Percentiles rank a stretch among this genome's conserved stretches.
Conservation (phyloP, 805 yeast species). For the Komagataella pastoris region DNA sequence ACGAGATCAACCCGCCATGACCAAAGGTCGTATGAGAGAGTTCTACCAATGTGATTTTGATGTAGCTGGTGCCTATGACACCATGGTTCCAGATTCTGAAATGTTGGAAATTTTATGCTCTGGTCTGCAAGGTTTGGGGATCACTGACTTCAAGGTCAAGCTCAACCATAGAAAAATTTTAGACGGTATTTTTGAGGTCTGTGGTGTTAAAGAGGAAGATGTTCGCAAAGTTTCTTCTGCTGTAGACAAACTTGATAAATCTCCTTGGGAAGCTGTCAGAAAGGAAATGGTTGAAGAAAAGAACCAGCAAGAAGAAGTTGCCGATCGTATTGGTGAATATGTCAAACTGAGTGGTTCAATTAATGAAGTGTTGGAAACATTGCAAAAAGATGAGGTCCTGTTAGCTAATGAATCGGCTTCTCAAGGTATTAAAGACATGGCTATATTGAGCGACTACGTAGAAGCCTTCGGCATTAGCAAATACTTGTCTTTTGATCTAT, state of each 20-base stretch:
- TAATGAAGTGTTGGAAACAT: slow-evolving; percentile 39
- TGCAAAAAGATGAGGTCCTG: slow-evolving; percentile 46
- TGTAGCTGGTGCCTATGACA: slow-evolving; percentile 84
- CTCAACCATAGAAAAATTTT: slow-evolving; percentile 90
- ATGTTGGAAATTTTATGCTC: slow-evolving; percentile 69
- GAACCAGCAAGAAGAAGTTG: slow-evolving; percentile 81
- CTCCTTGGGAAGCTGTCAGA: slow-evolving; percentile 91
- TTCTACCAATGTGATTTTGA: slow-evolving; percentile 98
- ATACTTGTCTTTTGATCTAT: slow-evolving; percentile 75
- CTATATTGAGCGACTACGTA: slow-evolving; percentile 56
- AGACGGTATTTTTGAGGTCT: slow-evolving; percentile 89
- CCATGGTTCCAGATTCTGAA: slow-evolving; percentile 96
- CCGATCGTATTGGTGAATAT: slow-evolving; percentile 84
- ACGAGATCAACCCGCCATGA: slow-evolving; percentile 99
- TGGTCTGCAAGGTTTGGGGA: slow-evolving; percentile 75
- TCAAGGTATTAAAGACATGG: slow-evolving; percentile 74
- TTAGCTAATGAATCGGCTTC: slow-evolving; percentile 58
- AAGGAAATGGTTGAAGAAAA: slow-evolving; percentile 88
- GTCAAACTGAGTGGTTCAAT: slow-evolving; percentile 78
- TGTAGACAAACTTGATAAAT: slow-evolving; percentile 90
- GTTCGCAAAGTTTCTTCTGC: slow-evolving; percentile 90
- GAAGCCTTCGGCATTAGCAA: slow-evolving; percentile 69
- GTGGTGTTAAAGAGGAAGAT: slow-evolving; percentile 91
- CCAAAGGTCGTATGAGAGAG: slow-evolving; percentile 99
- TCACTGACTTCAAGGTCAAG: slow-evolving; percentile 81